Percentiles rank a stretch among this genome's conserved stretches.
These are phyloP conservation scores for Gigaspora rosea DNA, from an alignment of 192 early-diverging fungal species.

Conservation along the genomic window DNA sequence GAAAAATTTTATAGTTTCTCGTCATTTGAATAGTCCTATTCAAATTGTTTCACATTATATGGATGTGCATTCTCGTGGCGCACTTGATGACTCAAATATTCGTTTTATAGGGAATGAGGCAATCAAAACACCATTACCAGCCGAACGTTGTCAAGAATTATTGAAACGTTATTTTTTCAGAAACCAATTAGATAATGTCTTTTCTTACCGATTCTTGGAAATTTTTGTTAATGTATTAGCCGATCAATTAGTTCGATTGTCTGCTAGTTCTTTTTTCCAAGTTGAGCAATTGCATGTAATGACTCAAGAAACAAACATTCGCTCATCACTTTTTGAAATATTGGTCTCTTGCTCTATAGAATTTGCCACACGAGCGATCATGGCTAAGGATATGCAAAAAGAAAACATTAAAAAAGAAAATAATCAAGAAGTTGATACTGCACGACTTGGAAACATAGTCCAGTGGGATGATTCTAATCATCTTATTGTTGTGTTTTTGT, in stretches of 20 bases:
- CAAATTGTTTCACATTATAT: slow-evolving; percentile 30
- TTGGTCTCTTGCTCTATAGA: slow-evolving; percentile 26
- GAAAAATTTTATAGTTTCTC: slow-evolving; percentile 25
- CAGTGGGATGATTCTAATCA: slow-evolving; percentile 33
- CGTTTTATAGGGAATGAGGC: not conserved
- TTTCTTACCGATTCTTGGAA: slow-evolving; percentile 26
- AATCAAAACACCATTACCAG: not conserved
- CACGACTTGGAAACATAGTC: not conserved
- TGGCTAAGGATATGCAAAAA: slow-evolving; percentile 5
- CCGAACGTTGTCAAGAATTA: slow-evolving; percentile 13
- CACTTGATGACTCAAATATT: slow-evolving; percentile 21
- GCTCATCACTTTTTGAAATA: slow-evolving; percentile 22
- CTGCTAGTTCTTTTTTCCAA: slow-evolving; percentile 25
- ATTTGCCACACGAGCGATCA: slow-evolving; percentile 32
- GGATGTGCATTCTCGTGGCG: not conserved
- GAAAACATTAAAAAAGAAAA: not conserved
- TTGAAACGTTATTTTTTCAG: slow-evolving; percentile 18
- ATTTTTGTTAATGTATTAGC: slow-evolving; percentile 25
- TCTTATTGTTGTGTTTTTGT: slow-evolving; percentile 31
- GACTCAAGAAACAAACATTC: not conserved
- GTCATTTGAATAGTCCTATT: slow-evolving; percentile 27
- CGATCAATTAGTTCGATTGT: slow-evolving; percentile 16
- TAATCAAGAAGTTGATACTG: not conserved
- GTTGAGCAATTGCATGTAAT: slow-evolving; percentile 26
- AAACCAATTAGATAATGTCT: not conserved